phyloP scores from a whole-genome alignment of 306 rosid genomes.

The Mimosa bimucronata region DNA sequence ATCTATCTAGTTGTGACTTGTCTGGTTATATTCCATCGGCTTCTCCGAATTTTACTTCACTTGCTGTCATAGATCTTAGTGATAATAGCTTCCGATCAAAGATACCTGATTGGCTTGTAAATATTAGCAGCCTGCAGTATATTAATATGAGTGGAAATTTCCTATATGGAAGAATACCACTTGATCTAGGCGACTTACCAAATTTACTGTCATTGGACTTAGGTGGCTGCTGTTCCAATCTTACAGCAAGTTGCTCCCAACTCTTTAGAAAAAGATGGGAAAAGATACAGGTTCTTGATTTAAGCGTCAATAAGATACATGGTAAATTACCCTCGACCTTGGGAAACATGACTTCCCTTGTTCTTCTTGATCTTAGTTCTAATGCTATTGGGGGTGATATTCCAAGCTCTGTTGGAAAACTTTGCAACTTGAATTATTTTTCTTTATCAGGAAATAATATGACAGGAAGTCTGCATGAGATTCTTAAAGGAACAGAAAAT shows the following conservation, averaged over 20 bases:
- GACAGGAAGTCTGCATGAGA: slow-evolving; percentile 43
- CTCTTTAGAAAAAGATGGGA: slow-evolving; percentile 46
- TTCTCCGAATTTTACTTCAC: slow-evolving; percentile 46
- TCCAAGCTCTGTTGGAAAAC: slow-evolving; percentile 46
- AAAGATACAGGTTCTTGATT: slow-evolving; percentile 33
- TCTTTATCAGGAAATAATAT: slow-evolving; percentile 33
- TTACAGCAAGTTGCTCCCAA: slow-evolving; percentile 45
- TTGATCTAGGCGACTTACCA: slow-evolving; percentile 42
- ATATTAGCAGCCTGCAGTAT: slow-evolving; percentile 40
- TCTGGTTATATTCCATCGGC: slow-evolving; percentile 32
- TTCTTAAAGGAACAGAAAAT: slow-evolving; percentile 37
- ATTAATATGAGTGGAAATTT: slow-evolving; percentile 18
- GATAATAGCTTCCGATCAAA: slow-evolving; percentile 33
- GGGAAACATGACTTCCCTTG: slow-evolving; percentile 54
- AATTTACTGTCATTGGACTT: slow-evolving; percentile 35
- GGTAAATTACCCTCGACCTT: slow-evolving; percentile 47
- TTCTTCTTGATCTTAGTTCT: slow-evolving; percentile 4
- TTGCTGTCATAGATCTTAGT: slow-evolving; percentile 41
- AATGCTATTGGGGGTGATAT: slow-evolving; percentile 46
- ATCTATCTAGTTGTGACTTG: slow-evolving; percentile 29
- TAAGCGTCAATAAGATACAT: slow-evolving; percentile 30
- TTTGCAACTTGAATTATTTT: slow-evolving; percentile 34
- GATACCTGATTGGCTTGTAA: slow-evolving; percentile 52
- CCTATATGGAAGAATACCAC: slow-evolving; percentile 57
- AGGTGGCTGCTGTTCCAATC: not conserved